Percentiles rank a stretch among this genome's conserved stretches.
Evolutionary conservation across 805 yeast species (phyloP).

Genomic region (Saccharomycopsis capsularis): DNA sequence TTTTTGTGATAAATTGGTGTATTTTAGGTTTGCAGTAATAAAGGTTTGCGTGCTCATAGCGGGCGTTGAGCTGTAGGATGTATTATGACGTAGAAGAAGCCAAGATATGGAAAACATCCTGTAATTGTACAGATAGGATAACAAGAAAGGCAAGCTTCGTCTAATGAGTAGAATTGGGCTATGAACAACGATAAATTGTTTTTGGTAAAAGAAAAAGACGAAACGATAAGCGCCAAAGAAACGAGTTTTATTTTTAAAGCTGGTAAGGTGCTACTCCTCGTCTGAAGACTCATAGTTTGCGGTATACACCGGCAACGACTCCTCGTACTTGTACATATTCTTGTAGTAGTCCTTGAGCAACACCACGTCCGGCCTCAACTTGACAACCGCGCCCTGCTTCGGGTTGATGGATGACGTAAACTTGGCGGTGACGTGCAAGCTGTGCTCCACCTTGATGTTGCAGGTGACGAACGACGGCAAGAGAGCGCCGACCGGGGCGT

Average conservation of each 20-base stretch:
- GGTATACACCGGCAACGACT: conserved; percentile 7
- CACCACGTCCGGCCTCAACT: conserved; percentile 11
- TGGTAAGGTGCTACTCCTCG: not conserved
- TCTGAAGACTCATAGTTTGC: conserved; percentile 4
- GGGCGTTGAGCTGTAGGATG: too few species aligned
- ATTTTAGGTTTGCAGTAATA: too few species aligned
- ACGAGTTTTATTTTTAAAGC: too few species aligned
- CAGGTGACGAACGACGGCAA: conserved; percentile 19
- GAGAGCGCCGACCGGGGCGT: conserved; percentile 6
- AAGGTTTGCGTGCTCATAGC: too few species aligned
- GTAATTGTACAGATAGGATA: too few species aligned
- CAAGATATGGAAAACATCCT: too few species aligned
- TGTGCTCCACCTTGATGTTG: conserved; percentile 15
- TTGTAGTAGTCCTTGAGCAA: conserved; percentile 16
- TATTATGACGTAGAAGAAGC: too few species aligned
- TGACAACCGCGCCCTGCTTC: conserved; percentile 11
- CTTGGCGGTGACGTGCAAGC: conserved; percentile 14
- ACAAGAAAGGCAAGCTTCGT: not conserved
- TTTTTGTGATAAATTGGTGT: too few species aligned
- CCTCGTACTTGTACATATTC: not conserved
- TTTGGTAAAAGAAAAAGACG: not conserved
- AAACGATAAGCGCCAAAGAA: not conserved
- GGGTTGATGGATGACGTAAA: conserved; percentile 11
- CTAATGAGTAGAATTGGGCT: not conserved
- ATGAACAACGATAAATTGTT: not conserved